phyloP scores from a whole-genome alignment of 1,139 yeast species.

The Candida freyschussii region DNA sequence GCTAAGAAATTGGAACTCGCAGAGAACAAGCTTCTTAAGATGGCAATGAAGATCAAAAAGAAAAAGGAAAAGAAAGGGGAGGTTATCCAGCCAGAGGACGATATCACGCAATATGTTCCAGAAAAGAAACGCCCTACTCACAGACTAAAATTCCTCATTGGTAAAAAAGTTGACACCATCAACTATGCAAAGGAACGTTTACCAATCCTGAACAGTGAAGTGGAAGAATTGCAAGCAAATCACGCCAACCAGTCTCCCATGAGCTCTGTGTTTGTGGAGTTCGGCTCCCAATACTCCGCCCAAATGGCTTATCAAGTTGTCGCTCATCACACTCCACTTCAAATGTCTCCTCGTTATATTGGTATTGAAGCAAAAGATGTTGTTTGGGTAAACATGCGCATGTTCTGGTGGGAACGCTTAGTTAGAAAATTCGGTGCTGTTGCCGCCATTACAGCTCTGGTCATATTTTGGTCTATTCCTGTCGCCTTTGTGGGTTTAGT shows the following conservation, averaged over 20 bases:
- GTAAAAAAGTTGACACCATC: constrained; percentile 83
- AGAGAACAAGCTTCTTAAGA: constrained; percentile 52
- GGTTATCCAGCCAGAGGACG: constrained; percentile 38
- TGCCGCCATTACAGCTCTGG: constrained; percentile 54
- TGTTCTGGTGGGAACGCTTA: constrained; percentile 81
- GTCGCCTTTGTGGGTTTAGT: constrained; percentile 94
- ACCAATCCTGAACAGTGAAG: constrained; percentile 62
- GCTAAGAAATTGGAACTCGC: constrained; percentile 67
- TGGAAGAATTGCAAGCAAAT: constrained; percentile 54
- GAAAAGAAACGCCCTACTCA: constrained; percentile 73
- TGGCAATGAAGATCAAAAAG: constrained; percentile 55
- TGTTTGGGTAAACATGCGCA: constrained; percentile 79
- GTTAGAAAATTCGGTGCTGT: constrained; percentile 54
- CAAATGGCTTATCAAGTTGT: constrained; percentile 85
- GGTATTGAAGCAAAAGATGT: constrained; percentile 79
- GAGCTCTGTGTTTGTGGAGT: constrained; percentile 79
- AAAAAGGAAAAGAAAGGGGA: constrained; percentile 53
- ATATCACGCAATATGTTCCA: constrained; percentile 64
- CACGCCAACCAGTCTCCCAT: constrained; percentile 41
- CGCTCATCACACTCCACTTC: constrained; percentile 62
- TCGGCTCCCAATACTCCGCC: constrained; percentile 80
- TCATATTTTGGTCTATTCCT: constrained; percentile 90
- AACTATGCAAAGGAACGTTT: constrained; percentile 62
- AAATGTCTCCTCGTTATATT: constrained; percentile 54
- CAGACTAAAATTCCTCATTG: constrained; percentile 59